Conservation (phyloP, 78 protist genomes). For the Bodo saltans region DNA sequence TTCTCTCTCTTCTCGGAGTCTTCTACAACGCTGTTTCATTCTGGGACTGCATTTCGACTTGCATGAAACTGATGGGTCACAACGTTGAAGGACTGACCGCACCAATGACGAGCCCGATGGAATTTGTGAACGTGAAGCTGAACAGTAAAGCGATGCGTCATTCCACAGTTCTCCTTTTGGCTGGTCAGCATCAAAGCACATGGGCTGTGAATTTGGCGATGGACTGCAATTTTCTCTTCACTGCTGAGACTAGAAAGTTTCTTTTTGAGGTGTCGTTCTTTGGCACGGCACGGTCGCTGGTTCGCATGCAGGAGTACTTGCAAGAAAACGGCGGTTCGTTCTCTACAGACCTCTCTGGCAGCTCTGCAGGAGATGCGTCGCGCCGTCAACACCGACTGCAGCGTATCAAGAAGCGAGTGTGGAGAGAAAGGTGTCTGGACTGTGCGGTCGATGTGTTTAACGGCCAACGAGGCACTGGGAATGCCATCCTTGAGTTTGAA, state of each 20-base stretch:
- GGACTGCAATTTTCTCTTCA: slow-evolving; percentile 13
- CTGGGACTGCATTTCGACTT: too few species aligned
- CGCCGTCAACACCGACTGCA: not conserved
- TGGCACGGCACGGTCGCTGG: slow-evolving; percentile 11
- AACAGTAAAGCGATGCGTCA: slow-evolving; percentile 12
- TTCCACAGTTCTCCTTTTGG: not conserved
- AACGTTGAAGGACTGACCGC: too few species aligned
- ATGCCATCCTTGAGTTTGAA: slow-evolving; percentile 59
- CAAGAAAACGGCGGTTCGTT: not conserved
- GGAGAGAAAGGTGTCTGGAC: slow-evolving; percentile 32
- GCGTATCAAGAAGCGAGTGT: slow-evolving; percentile 46
- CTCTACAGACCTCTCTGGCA: too few species aligned
- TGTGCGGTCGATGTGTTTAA: slow-evolving; percentile 41
- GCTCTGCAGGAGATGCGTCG: too few species aligned
- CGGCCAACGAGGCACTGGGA: not conserved
- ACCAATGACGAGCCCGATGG: too few species aligned
- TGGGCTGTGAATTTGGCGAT: not conserved
- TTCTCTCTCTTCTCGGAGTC: too few species aligned
- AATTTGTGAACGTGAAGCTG: too few species aligned
- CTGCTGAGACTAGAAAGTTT: not conserved
- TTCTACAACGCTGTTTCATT: too few species aligned
- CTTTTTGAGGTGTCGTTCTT: slow-evolving; percentile 32
- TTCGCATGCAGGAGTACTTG: not conserved
- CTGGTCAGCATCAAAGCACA: not conserved
- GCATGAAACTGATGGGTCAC: too few species aligned